A percentile compares a stretch with the other conserved stretches of the same genome.
Evolutionary conservation across 306 rosid species (phyloP).

Genomic region (Castanea sativa): DNA sequence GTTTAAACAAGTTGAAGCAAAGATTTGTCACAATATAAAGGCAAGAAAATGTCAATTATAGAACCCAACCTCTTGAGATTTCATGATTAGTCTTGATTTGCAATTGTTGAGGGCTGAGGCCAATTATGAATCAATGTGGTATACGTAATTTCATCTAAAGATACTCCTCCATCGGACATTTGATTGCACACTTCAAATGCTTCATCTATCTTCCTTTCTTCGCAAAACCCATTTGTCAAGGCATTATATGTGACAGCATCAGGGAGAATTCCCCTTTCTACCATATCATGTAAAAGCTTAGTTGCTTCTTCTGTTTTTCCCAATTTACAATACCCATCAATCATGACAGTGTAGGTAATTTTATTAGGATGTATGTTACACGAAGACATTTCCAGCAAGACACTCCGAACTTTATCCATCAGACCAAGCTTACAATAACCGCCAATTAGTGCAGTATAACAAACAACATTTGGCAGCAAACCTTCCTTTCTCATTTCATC

Average conservation of each 20-base stretch:
- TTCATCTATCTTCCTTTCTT: conserved; percentile 37
- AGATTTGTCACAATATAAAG: neutral
- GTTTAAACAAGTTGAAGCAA: neutral
- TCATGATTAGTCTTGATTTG: conserved; percentile 31
- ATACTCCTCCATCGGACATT: conserved; percentile 31
- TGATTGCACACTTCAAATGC: conserved; percentile 37
- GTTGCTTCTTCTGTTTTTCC: conserved; percentile 61
- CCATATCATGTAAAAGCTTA: conserved; percentile 51
- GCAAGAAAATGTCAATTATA: neutral
- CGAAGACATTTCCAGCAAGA: conserved; percentile 51
- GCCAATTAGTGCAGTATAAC: conserved; percentile 68
- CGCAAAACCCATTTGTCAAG: conserved; percentile 46
- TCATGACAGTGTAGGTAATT: conserved; percentile 69
- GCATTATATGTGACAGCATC: conserved; percentile 53
- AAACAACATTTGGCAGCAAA: conserved; percentile 54
- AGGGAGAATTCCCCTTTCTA: conserved; percentile 46
- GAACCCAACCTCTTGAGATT: conserved; percentile 18
- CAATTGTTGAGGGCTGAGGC: conserved; percentile 28
- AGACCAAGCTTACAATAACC: conserved; percentile 72
- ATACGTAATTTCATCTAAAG: conserved; percentile 47
- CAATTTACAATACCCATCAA: conserved; percentile 64
- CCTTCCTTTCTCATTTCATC: conserved; percentile 61
- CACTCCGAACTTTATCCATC: conserved; percentile 46
- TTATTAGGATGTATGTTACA: conserved; percentile 50
- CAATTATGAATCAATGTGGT: conserved; percentile 43